Conservation (phyloP, 2,329 filamentous ascomycete species). For the Bipolaris sorokiniana region DNA sequence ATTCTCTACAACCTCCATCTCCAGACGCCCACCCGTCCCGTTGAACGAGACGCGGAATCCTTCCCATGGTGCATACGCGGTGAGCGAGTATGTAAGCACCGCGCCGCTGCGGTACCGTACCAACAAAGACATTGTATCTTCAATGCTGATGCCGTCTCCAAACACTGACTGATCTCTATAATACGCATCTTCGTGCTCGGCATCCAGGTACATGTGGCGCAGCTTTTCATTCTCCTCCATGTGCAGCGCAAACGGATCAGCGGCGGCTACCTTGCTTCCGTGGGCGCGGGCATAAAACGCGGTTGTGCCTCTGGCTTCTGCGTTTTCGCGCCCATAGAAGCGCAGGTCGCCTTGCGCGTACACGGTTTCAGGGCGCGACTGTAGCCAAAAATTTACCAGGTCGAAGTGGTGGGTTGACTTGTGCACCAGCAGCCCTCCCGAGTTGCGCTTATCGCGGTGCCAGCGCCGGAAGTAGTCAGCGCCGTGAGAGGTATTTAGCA, state of each 20-base stretch:
- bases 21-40: slow-evolving; percentile 63
- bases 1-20: slow-evolving; percentile 68
- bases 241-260: slow-evolving; percentile 66
- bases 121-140: slow-evolving; percentile 68
- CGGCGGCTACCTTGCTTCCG: slow-evolving; percentile 58
- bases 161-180: slow-evolving; percentile 68
- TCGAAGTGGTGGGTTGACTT: slow-evolving; percentile 70
- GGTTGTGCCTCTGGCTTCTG: slow-evolving; percentile 60
- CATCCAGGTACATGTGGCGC: slow-evolving; percentile 66
- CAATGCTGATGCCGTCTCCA: slow-evolving; percentile 67
- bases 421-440: slow-evolving; percentile 65
- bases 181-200: slow-evolving; percentile 68
- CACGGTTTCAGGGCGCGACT: slow-evolving; percentile 61
- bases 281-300: slow-evolving; percentile 60
- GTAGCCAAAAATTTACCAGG: slow-evolving; percentile 68
- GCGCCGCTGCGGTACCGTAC: slow-evolving; percentile 64
- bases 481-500: slow-evolving; percentile 66
- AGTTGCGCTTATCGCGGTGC: slow-evolving; percentile 67
- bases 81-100: slow-evolving; percentile 64
- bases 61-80: slow-evolving; percentile 68
- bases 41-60: slow-evolving; percentile 65
- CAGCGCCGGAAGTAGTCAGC: slow-evolving; percentile 69
- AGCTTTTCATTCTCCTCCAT: slow-evolving; percentile 60
- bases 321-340: slow-evolving; percentile 68
- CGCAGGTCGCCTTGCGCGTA: slow-evolving; percentile 64